Conservation (phyloP, 2,329 filamentous ascomycete genomes). For the Immersiporthe knoxdaviesiana region DNA sequence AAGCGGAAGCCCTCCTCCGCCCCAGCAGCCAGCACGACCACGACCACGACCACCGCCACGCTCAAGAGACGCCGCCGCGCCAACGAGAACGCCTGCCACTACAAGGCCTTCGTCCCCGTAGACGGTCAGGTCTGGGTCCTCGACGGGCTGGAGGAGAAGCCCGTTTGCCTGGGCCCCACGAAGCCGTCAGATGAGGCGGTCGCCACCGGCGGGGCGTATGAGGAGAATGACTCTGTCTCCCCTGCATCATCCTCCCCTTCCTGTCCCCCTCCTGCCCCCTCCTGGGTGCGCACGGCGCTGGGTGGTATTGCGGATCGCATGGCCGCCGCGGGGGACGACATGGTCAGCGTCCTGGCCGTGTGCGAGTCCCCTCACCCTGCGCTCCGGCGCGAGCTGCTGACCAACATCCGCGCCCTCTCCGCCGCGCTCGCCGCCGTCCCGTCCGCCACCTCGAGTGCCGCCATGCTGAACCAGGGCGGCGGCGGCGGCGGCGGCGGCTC, state of each 20-base stretch:
- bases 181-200: not conserved
- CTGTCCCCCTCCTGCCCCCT: not conserved
- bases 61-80: constrained; percentile 42
- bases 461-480: not conserved
- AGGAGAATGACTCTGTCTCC: constrained; percentile 40
- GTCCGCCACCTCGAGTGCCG: constrained; percentile 16
- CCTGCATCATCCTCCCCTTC: too few species aligned
- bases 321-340: constrained; percentile 61
- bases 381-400: constrained; percentile 51
- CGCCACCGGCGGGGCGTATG: not conserved
- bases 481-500: not conserved
- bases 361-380: constrained; percentile 64
- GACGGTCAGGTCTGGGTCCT: constrained; percentile 79
- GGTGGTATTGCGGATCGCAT: constrained; percentile 68
- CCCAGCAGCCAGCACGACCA: not conserved
- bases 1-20: constrained; percentile 31
- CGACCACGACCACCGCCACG: constrained; percentile 37
- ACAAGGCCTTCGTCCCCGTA: constrained; percentile 83
- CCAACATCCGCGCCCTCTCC: constrained; percentile 39
- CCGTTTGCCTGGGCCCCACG: constrained; percentile 62
- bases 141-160: constrained; percentile 78
- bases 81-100: constrained; percentile 76
- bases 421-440: constrained; percentile 43
- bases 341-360: constrained; percentile 79
- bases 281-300: constrained; percentile 72